phyloP scores from a whole-genome alignment of 371 early-diverging fungal species.

The Mucor indicus region DNA sequence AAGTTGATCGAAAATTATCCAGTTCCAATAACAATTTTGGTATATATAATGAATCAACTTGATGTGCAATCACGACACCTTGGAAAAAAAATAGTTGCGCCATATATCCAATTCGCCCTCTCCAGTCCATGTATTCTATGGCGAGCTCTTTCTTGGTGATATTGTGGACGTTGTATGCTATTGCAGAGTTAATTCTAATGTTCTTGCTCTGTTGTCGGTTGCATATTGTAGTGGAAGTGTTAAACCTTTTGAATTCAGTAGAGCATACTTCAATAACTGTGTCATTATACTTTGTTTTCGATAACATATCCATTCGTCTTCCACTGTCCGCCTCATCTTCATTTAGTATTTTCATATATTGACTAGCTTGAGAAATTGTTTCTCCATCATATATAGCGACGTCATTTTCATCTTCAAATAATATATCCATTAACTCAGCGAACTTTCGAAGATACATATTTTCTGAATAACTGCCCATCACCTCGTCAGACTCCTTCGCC shows the following conservation, averaged over 20 bases:
- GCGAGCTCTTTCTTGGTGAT: slow-evolving; percentile 11
- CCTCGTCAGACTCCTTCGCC: slow-evolving; percentile 14
- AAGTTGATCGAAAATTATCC: slow-evolving; percentile 15
- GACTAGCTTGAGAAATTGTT: slow-evolving; percentile 12
- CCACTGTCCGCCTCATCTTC: slow-evolving; percentile 14
- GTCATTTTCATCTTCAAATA: slow-evolving; percentile 19
- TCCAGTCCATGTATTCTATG: slow-evolving; percentile 16
- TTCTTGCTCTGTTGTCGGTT: slow-evolving; percentile 18
- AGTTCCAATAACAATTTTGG: slow-evolving; percentile 15
- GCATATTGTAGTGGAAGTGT: slow-evolving; percentile 12
- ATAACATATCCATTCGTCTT: slow-evolving; percentile 12
- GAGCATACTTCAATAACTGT: slow-evolving; percentile 16
- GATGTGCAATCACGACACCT: slow-evolving; percentile 8
- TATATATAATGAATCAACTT: slow-evolving; percentile 14
- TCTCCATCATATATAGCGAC: slow-evolving; percentile 19
- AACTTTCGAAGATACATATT: slow-evolving; percentile 18
- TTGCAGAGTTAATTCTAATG: slow-evolving; percentile 20
- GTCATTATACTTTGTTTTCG: slow-evolving; percentile 16
- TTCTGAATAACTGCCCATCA: slow-evolving; percentile 15
- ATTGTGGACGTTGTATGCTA: slow-evolving; percentile 15
- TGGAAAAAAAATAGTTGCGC: slow-evolving; percentile 12
- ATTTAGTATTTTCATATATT: slow-evolving; percentile 11
- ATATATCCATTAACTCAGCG: slow-evolving; percentile 16
- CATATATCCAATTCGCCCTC: slow-evolving; percentile 11
- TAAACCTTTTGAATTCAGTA: slow-evolving; percentile 13